These are phyloP conservation scores for Royoungia palumana DNA, from an alignment of 768 basidiomycete species.

Conservation along the genomic window DNA sequence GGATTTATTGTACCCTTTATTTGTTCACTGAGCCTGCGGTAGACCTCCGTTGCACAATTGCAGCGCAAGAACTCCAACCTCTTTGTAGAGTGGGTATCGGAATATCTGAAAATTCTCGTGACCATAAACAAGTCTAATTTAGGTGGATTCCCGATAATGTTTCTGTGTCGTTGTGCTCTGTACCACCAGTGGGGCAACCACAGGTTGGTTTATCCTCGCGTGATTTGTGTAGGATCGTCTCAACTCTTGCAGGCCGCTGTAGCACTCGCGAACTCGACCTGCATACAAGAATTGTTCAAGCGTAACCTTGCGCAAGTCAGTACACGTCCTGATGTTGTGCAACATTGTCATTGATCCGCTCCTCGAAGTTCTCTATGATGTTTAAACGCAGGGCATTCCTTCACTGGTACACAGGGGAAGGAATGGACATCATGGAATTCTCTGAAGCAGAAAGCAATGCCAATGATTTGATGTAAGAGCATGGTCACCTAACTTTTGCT, in stretches of 20 bases:
- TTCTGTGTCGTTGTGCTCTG: slow-evolving; percentile 76
- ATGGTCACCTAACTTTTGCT: not conserved
- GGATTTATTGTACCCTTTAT: slow-evolving; percentile 12
- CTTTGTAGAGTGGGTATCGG: slow-evolving; percentile 69
- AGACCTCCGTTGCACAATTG: slow-evolving; percentile 70
- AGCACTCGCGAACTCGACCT: slow-evolving; percentile 73
- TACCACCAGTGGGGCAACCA: slow-evolving; percentile 77
- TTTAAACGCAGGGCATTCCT: slow-evolving; percentile 83
- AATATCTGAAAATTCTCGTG: not conserved
- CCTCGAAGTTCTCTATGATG: slow-evolving; percentile 67
- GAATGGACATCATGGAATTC: slow-evolving; percentile 85
- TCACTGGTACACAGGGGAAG: slow-evolving; percentile 90
- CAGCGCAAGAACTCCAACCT: slow-evolving; percentile 70
- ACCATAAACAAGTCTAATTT: slow-evolving; percentile 5
- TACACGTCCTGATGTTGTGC: slow-evolving; percentile 4
- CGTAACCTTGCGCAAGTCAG: slow-evolving; percentile 61
- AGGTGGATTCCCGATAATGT: slow-evolving; percentile 93
- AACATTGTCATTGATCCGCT: slow-evolving; percentile 1
- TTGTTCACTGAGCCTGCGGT: slow-evolving; percentile 10
- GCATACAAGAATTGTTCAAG: slow-evolving; percentile 84
- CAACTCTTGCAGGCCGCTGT: slow-evolving; percentile 51
- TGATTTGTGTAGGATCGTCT: slow-evolving; percentile 2
- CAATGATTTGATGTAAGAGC: slow-evolving; percentile 72
- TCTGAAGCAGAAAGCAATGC: slow-evolving; percentile 85
- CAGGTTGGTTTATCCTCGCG: slow-evolving; percentile 41